Conservation (phyloP, 805 yeast genomes). For the Lachancea thermotolerans region DNA sequence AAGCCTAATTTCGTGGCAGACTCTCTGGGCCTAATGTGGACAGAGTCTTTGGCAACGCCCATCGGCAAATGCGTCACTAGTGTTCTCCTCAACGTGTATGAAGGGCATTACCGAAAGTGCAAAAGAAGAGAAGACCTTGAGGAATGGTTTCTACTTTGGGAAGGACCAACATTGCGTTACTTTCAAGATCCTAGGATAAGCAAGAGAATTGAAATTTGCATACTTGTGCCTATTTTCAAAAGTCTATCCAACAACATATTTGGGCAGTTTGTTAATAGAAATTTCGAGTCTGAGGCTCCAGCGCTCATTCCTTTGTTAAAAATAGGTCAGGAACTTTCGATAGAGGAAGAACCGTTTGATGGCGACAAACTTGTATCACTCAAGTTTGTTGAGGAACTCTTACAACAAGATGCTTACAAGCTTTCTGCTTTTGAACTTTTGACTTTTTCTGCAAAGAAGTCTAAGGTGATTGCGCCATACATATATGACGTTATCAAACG, state of each 20-base stretch:
- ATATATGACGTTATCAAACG: slow-evolving; percentile 40
- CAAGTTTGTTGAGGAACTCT: slow-evolving; percentile 30
- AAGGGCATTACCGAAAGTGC: slow-evolving; percentile 19
- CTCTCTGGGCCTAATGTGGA: slow-evolving; percentile 43
- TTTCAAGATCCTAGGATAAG: slow-evolving; percentile 32
- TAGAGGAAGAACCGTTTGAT: slow-evolving; percentile 46
- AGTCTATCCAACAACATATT: slow-evolving; percentile 39
- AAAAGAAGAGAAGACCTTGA: slow-evolving; percentile 2
- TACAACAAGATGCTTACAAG: slow-evolving; percentile 43
- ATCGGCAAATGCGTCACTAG: slow-evolving; percentile 51
- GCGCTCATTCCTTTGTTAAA: slow-evolving; percentile 49
- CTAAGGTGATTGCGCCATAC: slow-evolving; percentile 45
- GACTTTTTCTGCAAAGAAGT: slow-evolving; percentile 53
- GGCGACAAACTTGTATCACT: slow-evolving; percentile 31
- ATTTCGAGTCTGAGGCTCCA: slow-evolving; percentile 17
- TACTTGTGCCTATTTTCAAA: slow-evolving; percentile 59
- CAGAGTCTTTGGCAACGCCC: slow-evolving; percentile 59
- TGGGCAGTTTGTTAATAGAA: slow-evolving; percentile 28
- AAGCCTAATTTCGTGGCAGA: slow-evolving; percentile 42
- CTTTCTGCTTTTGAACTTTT: slow-evolving; percentile 54
- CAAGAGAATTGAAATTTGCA: slow-evolving; percentile 47
- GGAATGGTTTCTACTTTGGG: slow-evolving; percentile 52
- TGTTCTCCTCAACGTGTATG: slow-evolving; percentile 33
- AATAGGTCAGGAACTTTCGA: slow-evolving; percentile 56
- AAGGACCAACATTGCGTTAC: slow-evolving; percentile 30